Conservation (phyloP, 768 basidiomycete species). For the Lactarius akahatsu region DNA sequence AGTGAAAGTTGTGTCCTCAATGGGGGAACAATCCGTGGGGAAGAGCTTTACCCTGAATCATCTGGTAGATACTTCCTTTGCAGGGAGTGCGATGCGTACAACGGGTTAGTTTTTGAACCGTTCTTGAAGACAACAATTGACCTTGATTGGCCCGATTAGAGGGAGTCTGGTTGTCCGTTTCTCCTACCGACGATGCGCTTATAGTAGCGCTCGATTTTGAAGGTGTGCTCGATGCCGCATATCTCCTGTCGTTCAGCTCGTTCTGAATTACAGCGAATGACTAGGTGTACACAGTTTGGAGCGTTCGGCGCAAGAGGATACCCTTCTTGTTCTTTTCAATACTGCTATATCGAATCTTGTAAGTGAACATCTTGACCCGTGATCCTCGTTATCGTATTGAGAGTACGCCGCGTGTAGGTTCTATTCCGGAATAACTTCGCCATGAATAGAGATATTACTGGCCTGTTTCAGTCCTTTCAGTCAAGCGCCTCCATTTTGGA, state of each 20-base stretch:
- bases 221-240: conserved; percentile 37
- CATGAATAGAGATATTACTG: conserved; percentile 56
- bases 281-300: conserved; percentile 64
- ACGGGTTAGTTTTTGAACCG: conserved; percentile 37
- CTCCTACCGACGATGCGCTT: conserved; percentile 54
- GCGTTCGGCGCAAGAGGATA: conserved; percentile 62
- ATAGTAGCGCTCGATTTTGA: conserved; percentile 66
- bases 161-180: conserved; percentile 68
- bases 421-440: conserved; percentile 68
- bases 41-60: conserved; percentile 62
- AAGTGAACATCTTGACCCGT: neutral
- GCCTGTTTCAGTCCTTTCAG: conserved; percentile 62
- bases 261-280: neutral
- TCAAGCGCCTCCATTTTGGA: conserved; percentile 57
- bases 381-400: neutral
- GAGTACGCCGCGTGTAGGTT: conserved; percentile 40
- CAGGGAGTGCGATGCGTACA: conserved; percentile 63
- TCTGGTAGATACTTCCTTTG: conserved; percentile 62
- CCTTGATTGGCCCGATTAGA: conserved; percentile 34
- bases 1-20: conserved; percentile 63
- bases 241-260: neutral
- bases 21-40: conserved; percentile 69
- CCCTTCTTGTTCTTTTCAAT: conserved; percentile 61
- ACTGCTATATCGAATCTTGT: conserved; percentile 65
- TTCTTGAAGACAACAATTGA: neutral